phyloP scores from a whole-genome alignment of 2,329 filamentous ascomycete species.

The Alternaria panax region DNA sequence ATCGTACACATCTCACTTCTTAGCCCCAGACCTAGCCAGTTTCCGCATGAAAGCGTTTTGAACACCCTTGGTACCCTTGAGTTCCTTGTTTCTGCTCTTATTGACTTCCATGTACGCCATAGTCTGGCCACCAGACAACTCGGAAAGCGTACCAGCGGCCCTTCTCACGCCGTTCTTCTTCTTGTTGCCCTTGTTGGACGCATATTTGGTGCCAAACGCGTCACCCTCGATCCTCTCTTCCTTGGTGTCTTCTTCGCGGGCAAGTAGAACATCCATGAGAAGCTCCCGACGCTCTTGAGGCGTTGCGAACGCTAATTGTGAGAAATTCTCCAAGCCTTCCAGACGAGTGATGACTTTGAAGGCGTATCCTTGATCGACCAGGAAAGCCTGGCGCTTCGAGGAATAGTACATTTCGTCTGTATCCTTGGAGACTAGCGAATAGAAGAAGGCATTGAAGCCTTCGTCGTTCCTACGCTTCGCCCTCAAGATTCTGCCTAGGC shows the following conservation, averaged over 20 bases:
- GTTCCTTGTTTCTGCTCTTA: constrained; percentile 56
- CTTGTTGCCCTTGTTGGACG: constrained; percentile 54
- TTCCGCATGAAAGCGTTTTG: constrained; percentile 57
- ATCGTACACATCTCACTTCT: constrained; percentile 11
- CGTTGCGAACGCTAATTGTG: constrained; percentile 79
- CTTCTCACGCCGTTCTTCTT: constrained; percentile 71
- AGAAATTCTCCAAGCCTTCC: constrained; percentile 85
- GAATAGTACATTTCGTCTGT: constrained; percentile 99
- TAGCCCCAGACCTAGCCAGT: constrained; percentile 36
- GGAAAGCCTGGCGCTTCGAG: constrained; percentile 92
- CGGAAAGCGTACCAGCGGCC: constrained; percentile 83
- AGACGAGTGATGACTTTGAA: constrained; percentile 99
- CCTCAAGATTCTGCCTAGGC: constrained; percentile 88
- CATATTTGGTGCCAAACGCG: constrained; percentile 63
- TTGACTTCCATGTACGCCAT: constrained; percentile 79
- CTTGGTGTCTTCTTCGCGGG: constrained; percentile 76
- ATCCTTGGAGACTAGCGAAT: constrained; percentile 95
- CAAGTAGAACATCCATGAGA: constrained; percentile 85
- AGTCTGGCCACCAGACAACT: constrained; percentile 88
- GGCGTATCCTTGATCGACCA: constrained; percentile 97
- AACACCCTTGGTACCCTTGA: constrained; percentile 49
- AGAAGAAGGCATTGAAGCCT: constrained; percentile 99
- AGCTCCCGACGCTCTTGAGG: constrained; percentile 83
- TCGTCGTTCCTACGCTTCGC: constrained; percentile 97
- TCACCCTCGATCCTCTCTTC: constrained; percentile 75